Base-by-base conservation (phyloP, 1,284 basidiomycete species). In the Pisolithus thermaeus region DNA sequence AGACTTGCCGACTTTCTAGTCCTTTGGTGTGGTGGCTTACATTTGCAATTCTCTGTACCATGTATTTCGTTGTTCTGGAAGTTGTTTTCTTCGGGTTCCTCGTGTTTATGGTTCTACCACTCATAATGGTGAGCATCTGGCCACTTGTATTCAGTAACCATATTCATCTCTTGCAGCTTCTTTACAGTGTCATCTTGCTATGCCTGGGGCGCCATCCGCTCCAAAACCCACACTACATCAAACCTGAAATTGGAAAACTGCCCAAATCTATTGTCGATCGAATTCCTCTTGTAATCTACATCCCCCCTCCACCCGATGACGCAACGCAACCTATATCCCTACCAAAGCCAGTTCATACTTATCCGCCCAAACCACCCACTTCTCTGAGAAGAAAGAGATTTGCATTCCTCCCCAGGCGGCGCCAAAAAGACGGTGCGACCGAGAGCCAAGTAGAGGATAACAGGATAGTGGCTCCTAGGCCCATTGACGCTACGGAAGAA, bases 1-100 rank as follows among this genome's bases (percentile, higher is more conserved):
- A 82, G 57, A 78, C 80, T 11, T 91, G 88, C 55, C 82, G 87
- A 20, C 67, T 74, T 53, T 73, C 82, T 0, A 78, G 87, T 7
- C 88, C 88, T 5, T 84, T 90, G 58, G 69, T 91, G 32, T 91
- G 88, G 88, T 91, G 86, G 85, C 76, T 90, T 39, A 80, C 79
- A 35, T 90, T 91, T 64, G 82, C 78, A 36, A 81, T 91, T 56
- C 70, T 90, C n/a, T 83, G 84, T 67, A 79, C 87, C 46, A 82
- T 87, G 70, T 91, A 90, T 62, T 60, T 90, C 49, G 80, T 84
- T 73, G 77, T 84, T 20, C 69, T 87, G 40, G 87, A 91, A 65
- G 80, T 90, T 45, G 66, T 89, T 52, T 58, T 87, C 4, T 76
- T 90, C 14, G 84, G 83, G 20, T 70, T 90, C 52, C 70, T 89